Evolutionary conservation across 352 stramenopile species (phyloP), one percentile per base, ranked within the genome.

Genomic region (Globisporangium viniferum): DNA sequence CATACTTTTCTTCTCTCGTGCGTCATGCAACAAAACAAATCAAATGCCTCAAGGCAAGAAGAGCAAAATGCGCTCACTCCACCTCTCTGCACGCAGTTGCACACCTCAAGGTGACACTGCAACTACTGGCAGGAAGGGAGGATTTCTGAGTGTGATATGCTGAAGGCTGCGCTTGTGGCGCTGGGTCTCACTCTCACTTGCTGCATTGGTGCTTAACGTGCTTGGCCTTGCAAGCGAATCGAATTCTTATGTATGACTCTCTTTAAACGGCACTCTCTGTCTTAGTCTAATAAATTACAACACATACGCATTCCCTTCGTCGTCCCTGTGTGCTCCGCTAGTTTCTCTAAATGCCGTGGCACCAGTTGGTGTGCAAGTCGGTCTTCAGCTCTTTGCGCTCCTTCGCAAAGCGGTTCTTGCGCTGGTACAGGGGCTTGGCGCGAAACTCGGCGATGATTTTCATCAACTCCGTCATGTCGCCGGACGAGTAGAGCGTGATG

Each of bases 401-500:
- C 44, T 57, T 69, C 10, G 44, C 64, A 24, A 80, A 80, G 3
- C 74, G 74, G 53, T 69, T 73, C 41, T 33, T 60, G 56, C 74
- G 71, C 6, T 46, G 27, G 39, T 78, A 76, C 31, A 75, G 57
- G 20, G 72, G 65, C 49, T 67, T 63, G 29, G 24, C 44, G 12
- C 55, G 36, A 27, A 71, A 62, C 24, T 59, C 24, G 5, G 64
- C 58, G 14, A 80, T 74, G 5, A 66, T 65, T 15, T 68, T 51
- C 69, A 80, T 72, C 53, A 80, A 57, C 1, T 59, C 63, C 1
- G 64, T 59, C 68, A 80, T 64, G 22, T 80, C 57, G 2, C 74
- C 74, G 1, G 71, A 76, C 44, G 74, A 80, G 63, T 76, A 80
- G 53, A 78, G 74, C 60, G 66, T 63, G 31, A 74, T 57, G 27